Base-by-base conservation (phyloP, 2,329 filamentous ascomycete species). In the Xylariaceae sp. region DNA sequence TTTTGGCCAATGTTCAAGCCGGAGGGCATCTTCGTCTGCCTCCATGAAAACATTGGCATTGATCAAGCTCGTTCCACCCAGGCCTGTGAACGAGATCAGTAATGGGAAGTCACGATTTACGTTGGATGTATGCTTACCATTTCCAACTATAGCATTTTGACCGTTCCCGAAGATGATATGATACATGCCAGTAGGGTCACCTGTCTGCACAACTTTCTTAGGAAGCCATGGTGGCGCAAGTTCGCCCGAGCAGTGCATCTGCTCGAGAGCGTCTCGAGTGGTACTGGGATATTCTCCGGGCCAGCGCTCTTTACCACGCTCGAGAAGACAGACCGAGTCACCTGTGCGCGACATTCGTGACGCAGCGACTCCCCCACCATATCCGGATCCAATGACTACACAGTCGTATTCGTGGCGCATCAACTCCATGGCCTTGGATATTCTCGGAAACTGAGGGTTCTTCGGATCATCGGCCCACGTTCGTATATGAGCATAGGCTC, bases 1-100 rank as follows among this genome's bases (percentile, higher is more conserved):
- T 10, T 73, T 61, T 0, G 85, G 84, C 84, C 84, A 88, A 9
- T 73, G 69, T 2, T 75, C 71, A 67, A 82, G 73, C 1, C 67
- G 63, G 50, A 88, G 66, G 0, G 81, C 81, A 4, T 73, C 71
- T 13, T 77, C 64, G 50, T 86, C 82, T 2, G 82, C 78, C 57
- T 81, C 75, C 14, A 87, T 69, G 59, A 85, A 88, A 2, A 88
- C 80, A 60, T 87, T 87, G 10, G 84, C 83, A 56, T 88, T 88
- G 39, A 88, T 76, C 28, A 88, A 65, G 63, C 82, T 86, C 2
- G 83, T 85, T 10, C 84, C 84, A 11, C 84, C 85, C 31, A 88
- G 78, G 1, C 83, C 76, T 80, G 38, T 7, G n/a, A 11, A 43
- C 47, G 9, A 5, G 31, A 12, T 47, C 1, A 58, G 56, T 22